These are phyloP conservation scores for Phylloporus sp. DNA, from an alignment of 768 basidiomycete species.

Conservation along the genomic window DNA sequence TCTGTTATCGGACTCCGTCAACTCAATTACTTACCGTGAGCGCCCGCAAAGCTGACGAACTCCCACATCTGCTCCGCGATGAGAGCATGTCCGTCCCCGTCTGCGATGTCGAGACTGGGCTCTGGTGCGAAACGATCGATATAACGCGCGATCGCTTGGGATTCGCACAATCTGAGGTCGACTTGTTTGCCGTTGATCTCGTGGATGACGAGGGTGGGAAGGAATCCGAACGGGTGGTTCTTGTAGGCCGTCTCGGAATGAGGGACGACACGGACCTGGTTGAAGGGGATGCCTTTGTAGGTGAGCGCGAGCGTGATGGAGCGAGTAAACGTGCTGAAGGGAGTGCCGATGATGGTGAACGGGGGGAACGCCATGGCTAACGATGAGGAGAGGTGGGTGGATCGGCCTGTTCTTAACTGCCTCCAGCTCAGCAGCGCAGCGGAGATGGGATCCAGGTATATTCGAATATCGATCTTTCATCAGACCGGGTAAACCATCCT, in stretches of 20 bases:
- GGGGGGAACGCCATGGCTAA: conserved; percentile 16
- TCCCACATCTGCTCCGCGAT: conserved; percentile 32
- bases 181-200: conserved; percentile 19
- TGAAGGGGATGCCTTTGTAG: conserved; percentile 25
- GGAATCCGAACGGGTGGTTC: conserved; percentile 29
- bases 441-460: too few species aligned
- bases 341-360: conserved; percentile 30
- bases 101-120: conserved; percentile 18
- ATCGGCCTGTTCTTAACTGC: conserved; percentile 3
- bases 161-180: conserved; percentile 27
- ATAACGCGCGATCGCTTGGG: conserved; percentile 26
- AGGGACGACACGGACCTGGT: conserved; percentile 22
- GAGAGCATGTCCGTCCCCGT: conserved; percentile 19
- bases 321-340: conserved; percentile 32
- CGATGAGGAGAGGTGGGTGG: background rate
- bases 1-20: background rate
- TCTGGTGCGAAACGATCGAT: conserved; percentile 29
- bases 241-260: conserved; percentile 28
- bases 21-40: conserved; percentile 19
- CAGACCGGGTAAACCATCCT: too few species aligned
- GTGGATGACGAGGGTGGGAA: conserved; percentile 30
- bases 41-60: conserved; percentile 24
- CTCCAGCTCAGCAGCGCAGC: too few species aligned
- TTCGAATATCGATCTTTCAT: too few species aligned
- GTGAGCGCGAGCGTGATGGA: conserved; percentile 27